Conservation (phyloP, 306 rosid genomes). For the Oxytropis ochrocephala region DNA sequence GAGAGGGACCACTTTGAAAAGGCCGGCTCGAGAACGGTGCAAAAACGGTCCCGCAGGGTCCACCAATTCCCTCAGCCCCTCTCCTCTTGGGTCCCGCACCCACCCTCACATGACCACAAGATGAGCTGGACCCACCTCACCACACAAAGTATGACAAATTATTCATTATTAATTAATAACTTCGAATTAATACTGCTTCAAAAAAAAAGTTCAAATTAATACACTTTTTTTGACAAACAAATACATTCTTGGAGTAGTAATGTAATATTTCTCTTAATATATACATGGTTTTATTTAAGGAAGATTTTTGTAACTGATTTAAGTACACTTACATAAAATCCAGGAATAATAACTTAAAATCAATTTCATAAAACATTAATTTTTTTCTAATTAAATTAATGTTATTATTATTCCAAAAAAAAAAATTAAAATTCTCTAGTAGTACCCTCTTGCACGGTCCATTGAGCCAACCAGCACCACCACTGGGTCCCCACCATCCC, state of each 20-base stretch:
- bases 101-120: conserved; percentile 26
- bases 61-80: conserved; percentile 6
- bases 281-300: too few relatives aligned
- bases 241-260: neutral
- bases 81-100: conserved; percentile 17
- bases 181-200: neutral
- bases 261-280: too few relatives aligned
- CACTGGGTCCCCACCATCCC: conserved; percentile 9
- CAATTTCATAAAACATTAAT: neutral
- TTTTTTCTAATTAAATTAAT: neutral
- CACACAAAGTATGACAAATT: neutral
- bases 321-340: neutral
- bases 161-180: neutral
- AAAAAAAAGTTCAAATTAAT: too few relatives aligned
- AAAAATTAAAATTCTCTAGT: neutral
- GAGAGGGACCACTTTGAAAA: conserved; percentile 23
- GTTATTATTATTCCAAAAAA: neutral
- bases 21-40: conserved; percentile 17
- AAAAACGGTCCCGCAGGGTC: conserved; percentile 27
- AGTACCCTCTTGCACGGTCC: conserved; percentile 25
- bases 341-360: neutral
- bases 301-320: neutral
- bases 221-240: too few relatives aligned
- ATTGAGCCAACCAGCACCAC: conserved; percentile 24
- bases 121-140: conserved; percentile 18